Base-by-base conservation (phyloP, 179 eudicot genomes). In the Silene coronaria region DNA sequence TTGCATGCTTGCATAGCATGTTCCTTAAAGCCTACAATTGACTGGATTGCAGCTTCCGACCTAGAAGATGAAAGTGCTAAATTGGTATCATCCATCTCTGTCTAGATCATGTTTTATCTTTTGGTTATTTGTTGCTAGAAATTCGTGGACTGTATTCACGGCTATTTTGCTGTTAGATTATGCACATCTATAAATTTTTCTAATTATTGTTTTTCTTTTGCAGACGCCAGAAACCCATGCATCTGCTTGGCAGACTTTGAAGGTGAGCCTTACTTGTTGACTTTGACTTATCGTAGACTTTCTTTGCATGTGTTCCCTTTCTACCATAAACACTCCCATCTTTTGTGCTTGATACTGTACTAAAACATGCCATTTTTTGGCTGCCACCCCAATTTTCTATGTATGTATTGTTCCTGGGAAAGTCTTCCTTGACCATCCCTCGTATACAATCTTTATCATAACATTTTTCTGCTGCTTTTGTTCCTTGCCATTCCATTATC, bases 41-140 rank as follows among this genome's bases (percentile, higher is more conserved):
- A 95, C 69, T 95, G 99, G 97, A 89, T 92, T 86, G 99, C 99
- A 62, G 99, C 99, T 76, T 89, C 99, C 30, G 99, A 95, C 77
- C 93, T 95, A 70, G 99, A 95, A 84, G 99, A 95, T 74, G 99
- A 95, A 55, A 89, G 89, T 84, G 97, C 91, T 65, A 78, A 77
- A 79, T 69, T 46, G 91, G 99, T 95, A 90, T 59, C 55, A 34
- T 3, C 14, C 72, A 28, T 53, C 58, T 38, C 38, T 67, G 34
- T 64, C 17, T 60, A 42, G 53, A 67, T 67, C 55, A 55, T 57
- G 8, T 63, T 3, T 55, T 21, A 23, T 28, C 38, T 59, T 67
- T 30, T 67, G 19, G 17, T 42, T 4, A 0, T 53, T 53, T 53
- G 7, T 42, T 42, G 1, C 2, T 1, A 42, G 48, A 0, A 42